Conservation (phyloP, 2,329 filamentous ascomycete genomes). For the Sporothrix brasiliensis region DNA sequence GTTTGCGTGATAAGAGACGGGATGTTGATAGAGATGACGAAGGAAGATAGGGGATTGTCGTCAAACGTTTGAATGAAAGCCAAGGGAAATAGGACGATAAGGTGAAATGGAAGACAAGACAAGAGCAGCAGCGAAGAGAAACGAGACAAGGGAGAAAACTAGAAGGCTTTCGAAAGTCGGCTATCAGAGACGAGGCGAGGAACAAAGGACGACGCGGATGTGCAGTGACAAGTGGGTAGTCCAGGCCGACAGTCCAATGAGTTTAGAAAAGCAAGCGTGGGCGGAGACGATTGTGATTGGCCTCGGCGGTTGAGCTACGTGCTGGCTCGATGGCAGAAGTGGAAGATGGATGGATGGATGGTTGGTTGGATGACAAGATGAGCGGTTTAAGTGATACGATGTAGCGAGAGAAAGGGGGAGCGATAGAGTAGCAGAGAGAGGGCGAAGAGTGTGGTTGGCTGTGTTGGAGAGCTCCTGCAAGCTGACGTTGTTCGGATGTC, state of each 20-base stretch:
- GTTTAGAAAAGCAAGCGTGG: conserved; percentile 16
- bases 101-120: not conserved
- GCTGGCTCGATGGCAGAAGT: conserved; percentile 22
- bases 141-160: conserved; percentile 1
- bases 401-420: not conserved
- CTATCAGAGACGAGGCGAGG: not conserved
- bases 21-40: conserved; percentile 19
- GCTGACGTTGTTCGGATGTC: conserved; percentile 20
- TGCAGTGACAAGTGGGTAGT: not conserved
- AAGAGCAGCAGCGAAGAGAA: not conserved
- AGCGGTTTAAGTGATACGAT: not conserved
- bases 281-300: conserved; percentile 20
- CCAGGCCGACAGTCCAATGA: not conserved
- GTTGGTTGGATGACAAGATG: conserved; percentile 8
- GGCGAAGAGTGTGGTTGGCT: not conserved
- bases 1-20: conserved; percentile 13
- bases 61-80: not conserved
- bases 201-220: conserved; percentile 21
- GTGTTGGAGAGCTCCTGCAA: conserved; percentile 17
- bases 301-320: conserved; percentile 7
- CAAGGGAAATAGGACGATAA: not conserved
- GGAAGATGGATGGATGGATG: conserved; percentile 8
- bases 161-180: not conserved
- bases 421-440: not conserved
- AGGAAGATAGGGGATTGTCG: not conserved